Conservation (phyloP, 805 yeast species). For the Suhomyces faveliae region DNA sequence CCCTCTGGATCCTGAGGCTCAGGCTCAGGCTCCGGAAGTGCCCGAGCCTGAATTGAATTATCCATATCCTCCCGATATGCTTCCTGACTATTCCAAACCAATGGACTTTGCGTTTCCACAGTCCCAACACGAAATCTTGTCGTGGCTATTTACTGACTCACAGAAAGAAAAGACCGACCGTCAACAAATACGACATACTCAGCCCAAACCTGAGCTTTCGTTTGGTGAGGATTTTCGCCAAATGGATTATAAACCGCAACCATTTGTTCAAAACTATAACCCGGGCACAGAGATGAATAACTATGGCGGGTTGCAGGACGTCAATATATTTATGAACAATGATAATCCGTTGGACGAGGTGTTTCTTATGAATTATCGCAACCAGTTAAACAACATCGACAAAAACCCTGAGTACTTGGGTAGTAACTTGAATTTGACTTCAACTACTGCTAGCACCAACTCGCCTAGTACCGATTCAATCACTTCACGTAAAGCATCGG, state of each 20-base stretch:
- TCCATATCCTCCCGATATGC: too few relatives aligned
- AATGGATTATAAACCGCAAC: background rate
- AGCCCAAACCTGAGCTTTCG: background rate
- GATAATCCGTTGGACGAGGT: constrained; percentile 42
- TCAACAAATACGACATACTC: background rate
- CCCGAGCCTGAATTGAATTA: too few relatives aligned
- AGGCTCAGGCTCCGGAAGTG: too few relatives aligned
- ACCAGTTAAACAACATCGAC: background rate
- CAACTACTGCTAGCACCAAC: constrained; percentile 18
- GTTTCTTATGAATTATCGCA: constrained; percentile 16
- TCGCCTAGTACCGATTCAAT: constrained; percentile 30
- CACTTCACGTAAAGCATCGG: constrained; percentile 15
- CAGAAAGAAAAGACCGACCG: background rate
- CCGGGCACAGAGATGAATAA: too few relatives aligned
- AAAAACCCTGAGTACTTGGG: background rate
- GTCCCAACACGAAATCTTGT: constrained; percentile 36
- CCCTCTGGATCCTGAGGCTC: too few relatives aligned
- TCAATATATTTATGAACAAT: constrained; percentile 35
- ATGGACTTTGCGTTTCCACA: constrained; percentile 19
- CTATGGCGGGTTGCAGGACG: constrained; percentile 31
- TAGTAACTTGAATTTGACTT: constrained; percentile 9
- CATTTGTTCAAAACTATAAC: too few relatives aligned
- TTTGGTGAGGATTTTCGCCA: constrained; percentile 2
- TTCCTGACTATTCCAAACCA: background rate
- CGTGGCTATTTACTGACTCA: constrained; percentile 40